Evolutionary conservation across 768 basidiomycete species (phyloP).

Genomic region (Harrya chromipes): DNA sequence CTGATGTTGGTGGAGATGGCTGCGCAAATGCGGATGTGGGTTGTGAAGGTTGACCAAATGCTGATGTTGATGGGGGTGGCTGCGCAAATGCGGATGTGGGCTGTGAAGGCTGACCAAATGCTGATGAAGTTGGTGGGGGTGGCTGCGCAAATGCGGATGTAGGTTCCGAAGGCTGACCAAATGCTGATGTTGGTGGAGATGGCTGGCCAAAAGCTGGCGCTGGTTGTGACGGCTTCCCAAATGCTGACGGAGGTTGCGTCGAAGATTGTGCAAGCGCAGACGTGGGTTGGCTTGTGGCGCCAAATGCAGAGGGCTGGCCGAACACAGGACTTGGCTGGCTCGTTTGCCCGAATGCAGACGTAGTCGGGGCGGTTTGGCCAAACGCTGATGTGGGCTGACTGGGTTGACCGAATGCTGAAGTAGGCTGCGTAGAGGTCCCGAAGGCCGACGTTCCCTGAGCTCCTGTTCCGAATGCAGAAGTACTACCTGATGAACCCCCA

Average conservation of each 20-base stretch:
- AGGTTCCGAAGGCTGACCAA: slow-evolving; percentile 33
- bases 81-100: slow-evolving; percentile 34
- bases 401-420: slow-evolving; percentile 38
- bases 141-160: slow-evolving; percentile 33
- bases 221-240: slow-evolving; percentile 32
- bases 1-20: slow-evolving; percentile 22
- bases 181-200: slow-evolving; percentile 34
- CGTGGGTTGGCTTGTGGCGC: slow-evolving; percentile 27
- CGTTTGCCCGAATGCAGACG: slow-evolving; percentile 32
- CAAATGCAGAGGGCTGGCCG: slow-evolving; percentile 38
- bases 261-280: too few species aligned
- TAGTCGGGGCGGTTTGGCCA: slow-evolving; percentile 29
- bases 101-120: slow-evolving; percentile 34
- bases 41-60: slow-evolving; percentile 36
- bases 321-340: slow-evolving; percentile 37
- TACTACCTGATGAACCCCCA: slow-evolving; percentile 8
- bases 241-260: too few species aligned
- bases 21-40: slow-evolving; percentile 31
- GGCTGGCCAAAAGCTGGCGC: slow-evolving; percentile 35
- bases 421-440: slow-evolving; percentile 31
- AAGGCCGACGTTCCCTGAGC: slow-evolving; percentile 32
- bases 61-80: slow-evolving; percentile 33
- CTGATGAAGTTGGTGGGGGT: slow-evolving; percentile 19
- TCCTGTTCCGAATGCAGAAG: slow-evolving; percentile 29
- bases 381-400: slow-evolving; percentile 37